Percentiles rank a stretch among this genome's conserved stretches.
phyloP scores from a whole-genome alignment of 176 grass and related monocot genomes.

The barley (Hordeum vulgare) region MorexV3_pseudomolecules_assembly NC_058519.1:591253841-591254340 shows the following conservation, averaged over 20 bases:
- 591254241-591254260: neutral
- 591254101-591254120: neutral
- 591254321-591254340: conserved; percentile 58
- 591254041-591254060: neutral
- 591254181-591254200: neutral
- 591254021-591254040: neutral
- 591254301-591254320: conserved; percentile 68
- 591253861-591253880: conserved; percentile 48
- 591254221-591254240: neutral
- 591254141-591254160: conserved; percentile 25
- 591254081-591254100: neutral
- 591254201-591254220: neutral
- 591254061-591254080: too few species aligned
- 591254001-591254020: neutral
- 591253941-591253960: conserved; percentile 1
- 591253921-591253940: neutral
- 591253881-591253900: conserved; percentile 67
- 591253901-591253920: neutral
- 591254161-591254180: conserved; percentile 20
- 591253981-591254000: neutral
- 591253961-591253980: neutral
- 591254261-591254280: conserved; percentile 49
- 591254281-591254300: conserved; percentile 16
- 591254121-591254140: conserved; percentile 39
- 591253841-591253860: conserved; percentile 3